A percentile compares a stretch with the other conserved stretches of the same genome.
phyloP scores from a whole-genome alignment of 805 yeast genomes.

The Candida insectorum region DNA sequence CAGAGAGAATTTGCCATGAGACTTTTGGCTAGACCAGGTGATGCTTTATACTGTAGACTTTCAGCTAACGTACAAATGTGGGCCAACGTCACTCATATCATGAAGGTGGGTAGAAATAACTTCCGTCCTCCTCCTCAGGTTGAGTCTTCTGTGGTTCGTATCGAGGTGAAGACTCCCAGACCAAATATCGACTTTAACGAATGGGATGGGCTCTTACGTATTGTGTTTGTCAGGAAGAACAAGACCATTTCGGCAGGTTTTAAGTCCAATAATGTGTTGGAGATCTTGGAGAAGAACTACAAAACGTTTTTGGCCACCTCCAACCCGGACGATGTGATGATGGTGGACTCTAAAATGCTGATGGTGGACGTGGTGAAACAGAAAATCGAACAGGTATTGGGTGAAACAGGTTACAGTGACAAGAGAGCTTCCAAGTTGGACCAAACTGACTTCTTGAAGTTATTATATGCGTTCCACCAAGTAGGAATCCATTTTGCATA shows the following conservation, averaged over 20 bases:
- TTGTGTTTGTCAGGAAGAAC: constrained; percentile 90
- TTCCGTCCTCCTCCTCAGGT: constrained; percentile 99
- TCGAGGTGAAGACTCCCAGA: constrained; percentile 87
- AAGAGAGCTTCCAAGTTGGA: constrained; percentile 92
- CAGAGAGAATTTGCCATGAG: constrained; percentile 96
- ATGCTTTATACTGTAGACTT: constrained; percentile 82
- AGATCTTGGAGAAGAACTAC: constrained; percentile 84
- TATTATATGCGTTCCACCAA: constrained; percentile 91
- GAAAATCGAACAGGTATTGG: constrained; percentile 70
- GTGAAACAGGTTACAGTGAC: constrained; percentile 76
- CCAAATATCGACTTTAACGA: constrained; percentile 93
- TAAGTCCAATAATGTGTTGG: constrained; percentile 74
- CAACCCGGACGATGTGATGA: constrained; percentile 44
- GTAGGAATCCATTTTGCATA: constrained; percentile 95
- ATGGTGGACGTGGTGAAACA: constrained; percentile 53
- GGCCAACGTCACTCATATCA: constrained; percentile 97
- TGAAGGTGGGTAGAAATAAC: constrained; percentile 97
- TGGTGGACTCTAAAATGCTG: constrained; percentile 40
- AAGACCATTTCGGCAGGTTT: constrained; percentile 92
- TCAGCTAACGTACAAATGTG: constrained; percentile 99
- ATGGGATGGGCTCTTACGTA: constrained; percentile 94
- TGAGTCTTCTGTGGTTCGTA: constrained; percentile 91
- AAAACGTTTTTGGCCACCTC: constrained; percentile 61
- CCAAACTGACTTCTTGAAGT: constrained; percentile 85
- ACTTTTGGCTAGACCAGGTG: constrained; percentile 95